phyloP scores from a whole-genome alignment of 169 alveolate genomes.

The Babesia divergens region DNA sequence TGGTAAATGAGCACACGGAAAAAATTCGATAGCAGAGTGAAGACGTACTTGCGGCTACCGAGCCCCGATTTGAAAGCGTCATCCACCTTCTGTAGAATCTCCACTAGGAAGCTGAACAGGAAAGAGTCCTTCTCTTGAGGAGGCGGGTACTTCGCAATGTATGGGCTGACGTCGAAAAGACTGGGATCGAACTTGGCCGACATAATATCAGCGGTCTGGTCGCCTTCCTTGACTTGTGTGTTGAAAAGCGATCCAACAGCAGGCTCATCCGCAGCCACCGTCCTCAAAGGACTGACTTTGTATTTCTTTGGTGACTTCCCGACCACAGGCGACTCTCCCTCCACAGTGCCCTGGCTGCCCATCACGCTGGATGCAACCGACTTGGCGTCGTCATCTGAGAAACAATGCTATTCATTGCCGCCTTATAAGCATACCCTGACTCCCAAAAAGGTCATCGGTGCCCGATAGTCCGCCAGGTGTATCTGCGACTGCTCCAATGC shows the following conservation, averaged over 20 bases:
- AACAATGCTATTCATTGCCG: not conserved
- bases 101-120: slow-evolving; percentile 69
- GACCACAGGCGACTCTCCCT: not conserved
- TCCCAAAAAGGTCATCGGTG: not conserved
- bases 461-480: not conserved
- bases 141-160: slow-evolving; percentile 48
- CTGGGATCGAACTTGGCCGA: slow-evolving; percentile 79
- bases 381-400: not conserved
- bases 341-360: slow-evolving; percentile 2
- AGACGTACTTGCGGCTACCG: slow-evolving; percentile 82
- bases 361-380: not conserved
- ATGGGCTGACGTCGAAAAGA: slow-evolving; percentile 64
- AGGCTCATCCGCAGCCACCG: slow-evolving; percentile 50
- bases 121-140: slow-evolving; percentile 23
- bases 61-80: slow-evolving; percentile 82
- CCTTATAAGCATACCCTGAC: not conserved
- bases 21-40: slow-evolving; percentile 77
- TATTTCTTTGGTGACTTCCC: not conserved
- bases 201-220: slow-evolving; percentile 62
- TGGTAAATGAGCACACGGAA: slow-evolving; percentile 78
- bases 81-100: slow-evolving; percentile 78
- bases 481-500: not conserved
- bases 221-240: slow-evolving; percentile 55
- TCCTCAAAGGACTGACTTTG: not conserved
- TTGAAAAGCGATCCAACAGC: slow-evolving; percentile 74